A percentile compares a stretch with the other conserved stretches of the same genome.
Evolutionary conservation across 2,329 filamentous ascomycete genomes (phyloP).

Genomic region (Malbranchea zuffiana): DNA sequence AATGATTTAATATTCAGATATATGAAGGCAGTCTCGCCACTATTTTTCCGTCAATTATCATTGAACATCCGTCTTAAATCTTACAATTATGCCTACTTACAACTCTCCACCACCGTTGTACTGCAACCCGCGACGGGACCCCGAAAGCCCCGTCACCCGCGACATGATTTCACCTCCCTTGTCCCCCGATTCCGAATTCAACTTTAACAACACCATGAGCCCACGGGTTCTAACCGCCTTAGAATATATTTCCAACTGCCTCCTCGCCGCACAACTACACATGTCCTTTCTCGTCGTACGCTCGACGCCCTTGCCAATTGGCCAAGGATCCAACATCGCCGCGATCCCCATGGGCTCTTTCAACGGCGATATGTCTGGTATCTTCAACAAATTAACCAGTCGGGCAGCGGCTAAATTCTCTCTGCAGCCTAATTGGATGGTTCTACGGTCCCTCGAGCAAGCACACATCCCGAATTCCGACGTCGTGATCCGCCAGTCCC

Average conservation of each 20-base stretch:
- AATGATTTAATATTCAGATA: too few relatives aligned
- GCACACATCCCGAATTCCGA: constrained; percentile 16
- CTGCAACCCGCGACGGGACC: neutral
- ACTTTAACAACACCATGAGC: constrained; percentile 23
- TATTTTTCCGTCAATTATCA: too few relatives aligned
- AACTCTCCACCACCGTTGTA: too few relatives aligned
- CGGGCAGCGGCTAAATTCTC: constrained; percentile 31
- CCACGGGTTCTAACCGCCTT: constrained; percentile 30
- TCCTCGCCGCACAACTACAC: constrained; percentile 31
- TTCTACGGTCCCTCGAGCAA: constrained; percentile 19
- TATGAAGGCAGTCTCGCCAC: too few relatives aligned
- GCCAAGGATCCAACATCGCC: constrained; percentile 29
- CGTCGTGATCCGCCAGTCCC: constrained; percentile 34
- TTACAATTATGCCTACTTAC: too few relatives aligned
- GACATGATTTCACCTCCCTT: constrained; percentile 35
- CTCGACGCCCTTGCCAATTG: constrained; percentile 30
- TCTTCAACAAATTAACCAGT: constrained; percentile 26
- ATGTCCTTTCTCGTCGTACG: constrained; percentile 33
- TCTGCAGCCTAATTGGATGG: constrained; percentile 29
- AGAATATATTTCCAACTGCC: constrained; percentile 33
- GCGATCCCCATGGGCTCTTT: constrained; percentile 29
- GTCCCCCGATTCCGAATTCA: constrained; percentile 30
- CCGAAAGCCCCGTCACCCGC: constrained; percentile 21
- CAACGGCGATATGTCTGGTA: constrained; percentile 22
- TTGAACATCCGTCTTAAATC: too few relatives aligned